Conservation (phyloP, 1,284 basidiomycete genomes). For the Termitomyces sp. region DNA sequence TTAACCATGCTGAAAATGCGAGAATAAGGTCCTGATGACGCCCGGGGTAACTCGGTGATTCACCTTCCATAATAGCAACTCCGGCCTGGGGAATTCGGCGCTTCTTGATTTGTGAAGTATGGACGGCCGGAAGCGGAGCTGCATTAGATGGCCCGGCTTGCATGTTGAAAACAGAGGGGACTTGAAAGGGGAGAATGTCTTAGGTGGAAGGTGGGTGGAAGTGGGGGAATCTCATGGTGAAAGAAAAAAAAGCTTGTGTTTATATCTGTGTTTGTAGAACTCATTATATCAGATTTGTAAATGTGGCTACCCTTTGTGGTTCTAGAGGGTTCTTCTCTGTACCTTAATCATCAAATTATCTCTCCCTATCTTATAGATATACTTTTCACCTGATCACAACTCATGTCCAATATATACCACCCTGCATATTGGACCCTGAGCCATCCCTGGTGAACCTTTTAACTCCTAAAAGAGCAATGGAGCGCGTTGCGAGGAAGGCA, state of each 20-base stretch:
- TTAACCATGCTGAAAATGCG: slow-evolving; percentile 13
- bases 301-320: not conserved
- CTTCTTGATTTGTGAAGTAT: not conserved
- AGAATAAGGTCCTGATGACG: slow-evolving; percentile 5
- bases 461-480: not conserved
- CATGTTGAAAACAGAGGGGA: not conserved
- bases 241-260: slow-evolving; percentile 1
- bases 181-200: not conserved
- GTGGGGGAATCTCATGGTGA: not conserved
- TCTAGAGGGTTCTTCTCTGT: not conserved
- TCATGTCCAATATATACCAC: not conserved
- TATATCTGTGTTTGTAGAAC: slow-evolving; percentile 1
- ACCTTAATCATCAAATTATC: not conserved
- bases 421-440: not conserved
- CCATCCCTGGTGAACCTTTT: not conserved
- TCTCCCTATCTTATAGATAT: not conserved
- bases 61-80: slow-evolving; percentile 17
- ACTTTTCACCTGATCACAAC: not conserved
- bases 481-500: too few species aligned
- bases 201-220: not conserved
- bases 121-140: not conserved
- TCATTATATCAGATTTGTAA: slow-evolving; percentile 2
- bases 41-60: not conserved
- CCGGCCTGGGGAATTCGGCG: slow-evolving; percentile 9
- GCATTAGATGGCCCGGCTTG: slow-evolving; percentile 7